Base-by-base conservation (phyloP, 176 grass and related monocot genomes). In the Rhipidocladum racemiflorum region DNA sequence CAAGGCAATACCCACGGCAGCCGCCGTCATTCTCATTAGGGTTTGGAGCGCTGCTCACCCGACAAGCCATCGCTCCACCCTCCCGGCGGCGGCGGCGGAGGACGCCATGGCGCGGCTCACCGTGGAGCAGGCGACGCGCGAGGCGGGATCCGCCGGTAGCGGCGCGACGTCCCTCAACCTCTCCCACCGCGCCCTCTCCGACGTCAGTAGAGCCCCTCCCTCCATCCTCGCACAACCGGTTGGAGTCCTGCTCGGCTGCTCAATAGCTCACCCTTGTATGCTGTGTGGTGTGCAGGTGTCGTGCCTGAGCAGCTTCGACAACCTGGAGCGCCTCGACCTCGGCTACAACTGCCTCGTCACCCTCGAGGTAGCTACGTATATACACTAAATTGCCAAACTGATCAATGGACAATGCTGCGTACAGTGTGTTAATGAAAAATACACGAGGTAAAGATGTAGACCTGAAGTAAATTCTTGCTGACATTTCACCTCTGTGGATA, bases 281-380 rank as follows among this genome's bases (percentile, higher is more conserved):
- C 13, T 57, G 24, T 29, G 29, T 64, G 17, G 11, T 11, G 9
- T 69, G 74, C 54, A 97, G 95, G 95, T 97, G 46, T 94, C 95
- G 15, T 92, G 90, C 84, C 88, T 97, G 77, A 67, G 81, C 32
- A 94, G 82, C 60, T 92, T 89, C 86, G 62, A 35, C 40, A 88
- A 79, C 35, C 86, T 97, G 95, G 92, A 97, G 86, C 87, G 81
- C 40, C 92, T 97, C 24, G 92, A 97, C 91, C 88, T 97, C 70
- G 84, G 84, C 72, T 85, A 72, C 87, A 97, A 97, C 74, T 97
- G 95, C 76, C 92, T 97, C 81, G 45, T 91, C 54, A 90, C 92
- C 32, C 95, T 97, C 14, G 92, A 97, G 95, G 94, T 92, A 76
- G 16, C 45, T 39, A 1, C 14, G 5, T 38, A 0, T 10, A 6